Evolutionary conservation across 805 yeast genomes (phyloP).

Genomic region (Yarrowia sp.): DNA sequence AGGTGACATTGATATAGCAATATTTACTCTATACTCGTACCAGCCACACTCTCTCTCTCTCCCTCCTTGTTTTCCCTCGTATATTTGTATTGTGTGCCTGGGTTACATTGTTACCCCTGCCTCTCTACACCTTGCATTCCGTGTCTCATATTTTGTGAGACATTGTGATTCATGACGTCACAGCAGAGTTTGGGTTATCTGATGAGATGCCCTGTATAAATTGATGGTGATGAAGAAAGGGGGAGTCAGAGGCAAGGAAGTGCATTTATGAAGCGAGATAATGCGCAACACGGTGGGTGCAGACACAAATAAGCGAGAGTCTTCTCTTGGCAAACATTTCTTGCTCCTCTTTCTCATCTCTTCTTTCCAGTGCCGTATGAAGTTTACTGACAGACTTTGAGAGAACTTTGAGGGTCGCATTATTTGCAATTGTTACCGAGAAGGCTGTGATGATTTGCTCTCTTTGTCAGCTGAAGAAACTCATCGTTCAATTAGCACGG

Average conservation of each 20-base stretch:
- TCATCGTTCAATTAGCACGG: too few species aligned
- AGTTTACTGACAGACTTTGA: background rate
- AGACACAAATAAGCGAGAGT: too few species aligned
- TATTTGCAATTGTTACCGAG: too few species aligned
- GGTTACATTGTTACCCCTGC: conserved; percentile 27
- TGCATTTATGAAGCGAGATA: background rate
- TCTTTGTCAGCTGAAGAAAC: too few species aligned
- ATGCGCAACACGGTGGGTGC: too few species aligned
- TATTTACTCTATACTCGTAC: too few species aligned
- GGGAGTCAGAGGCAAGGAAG: background rate
- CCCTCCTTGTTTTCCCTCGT: too few species aligned
- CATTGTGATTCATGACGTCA: conserved; percentile 1
- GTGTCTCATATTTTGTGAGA: conserved; percentile 23
- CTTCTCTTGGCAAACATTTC: too few species aligned
- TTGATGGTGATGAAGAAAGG: background rate
- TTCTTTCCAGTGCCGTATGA: conserved; percentile 6
- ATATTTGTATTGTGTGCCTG: background rate
- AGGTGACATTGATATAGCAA: too few species aligned
- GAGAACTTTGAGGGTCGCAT: conserved; percentile 10
- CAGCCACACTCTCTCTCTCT: too few species aligned
- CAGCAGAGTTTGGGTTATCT: background rate
- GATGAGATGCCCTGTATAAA: background rate
- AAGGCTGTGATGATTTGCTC: too few species aligned
- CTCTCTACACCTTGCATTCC: conserved; percentile 2
- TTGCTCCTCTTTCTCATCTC: too few species aligned